Percentiles rank a stretch among this genome's conserved stretches.
Conservation (phyloP, 768 basidiomycete species). For the Chalciporus chontae region DNA sequence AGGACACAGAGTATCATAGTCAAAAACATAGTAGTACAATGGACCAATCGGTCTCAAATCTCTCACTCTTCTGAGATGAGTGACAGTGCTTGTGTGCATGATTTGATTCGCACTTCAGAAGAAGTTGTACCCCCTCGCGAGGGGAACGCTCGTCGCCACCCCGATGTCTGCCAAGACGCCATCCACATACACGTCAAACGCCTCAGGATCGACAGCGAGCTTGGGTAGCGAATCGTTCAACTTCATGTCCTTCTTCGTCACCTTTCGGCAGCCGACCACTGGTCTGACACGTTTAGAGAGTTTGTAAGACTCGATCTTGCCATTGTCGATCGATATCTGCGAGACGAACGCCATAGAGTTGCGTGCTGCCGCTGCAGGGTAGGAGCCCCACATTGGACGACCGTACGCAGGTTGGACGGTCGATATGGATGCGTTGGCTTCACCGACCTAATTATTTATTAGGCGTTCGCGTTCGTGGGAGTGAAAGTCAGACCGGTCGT, state of each 20-base stretch:
- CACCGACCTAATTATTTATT: slow-evolving; percentile 90
- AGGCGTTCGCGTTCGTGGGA: neutral
- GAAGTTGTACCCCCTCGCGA: slow-evolving; percentile 74
- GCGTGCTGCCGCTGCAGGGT: slow-evolving; percentile 72
- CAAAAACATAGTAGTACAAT: slow-evolving; percentile 7
- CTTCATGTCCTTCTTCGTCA: slow-evolving; percentile 91
- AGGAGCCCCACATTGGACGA: slow-evolving; percentile 91
- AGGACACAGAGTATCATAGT: slow-evolving; percentile 5
- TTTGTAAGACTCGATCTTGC: slow-evolving; percentile 60
- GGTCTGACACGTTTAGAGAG: slow-evolving; percentile 71
- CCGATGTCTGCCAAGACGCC: slow-evolving; percentile 71
- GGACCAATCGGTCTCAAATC: slow-evolving; percentile 3
- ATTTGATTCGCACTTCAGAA: slow-evolving; percentile 45
- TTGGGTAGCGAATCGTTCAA: slow-evolving; percentile 80
- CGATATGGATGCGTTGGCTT: slow-evolving; percentile 94
- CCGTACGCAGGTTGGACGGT: slow-evolving; percentile 87
- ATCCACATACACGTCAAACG: slow-evolving; percentile 80
- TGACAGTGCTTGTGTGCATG: too few relatives aligned
- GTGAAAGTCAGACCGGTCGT: neutral
- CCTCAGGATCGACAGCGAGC: slow-evolving; percentile 92
- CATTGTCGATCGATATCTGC: slow-evolving; percentile 56
- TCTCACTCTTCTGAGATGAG: neutral
- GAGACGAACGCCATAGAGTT: slow-evolving; percentile 90
- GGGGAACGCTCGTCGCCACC: slow-evolving; percentile 66
- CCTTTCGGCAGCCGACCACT: slow-evolving; percentile 68